These are phyloP conservation scores for Fusarium miscanthi DNA, from an alignment of 2,329 filamentous ascomycete genomes.

Conservation along the genomic window DNA sequence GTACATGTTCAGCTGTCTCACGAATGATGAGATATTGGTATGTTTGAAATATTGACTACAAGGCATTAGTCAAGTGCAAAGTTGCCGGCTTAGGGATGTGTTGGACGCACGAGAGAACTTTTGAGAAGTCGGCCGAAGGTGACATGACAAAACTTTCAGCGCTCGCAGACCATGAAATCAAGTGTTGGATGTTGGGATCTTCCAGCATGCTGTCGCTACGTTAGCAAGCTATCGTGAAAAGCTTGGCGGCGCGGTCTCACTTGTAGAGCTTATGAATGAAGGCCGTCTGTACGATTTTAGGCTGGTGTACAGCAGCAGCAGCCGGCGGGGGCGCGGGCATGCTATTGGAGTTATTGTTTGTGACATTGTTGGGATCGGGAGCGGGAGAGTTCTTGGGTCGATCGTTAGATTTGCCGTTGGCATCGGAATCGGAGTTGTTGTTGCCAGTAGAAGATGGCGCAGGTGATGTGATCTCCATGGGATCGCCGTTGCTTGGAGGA, in stretches of 20 bases:
- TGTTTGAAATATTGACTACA: conserved; percentile 98
- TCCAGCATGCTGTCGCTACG: conserved; percentile 85
- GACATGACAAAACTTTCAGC: conserved; percentile 99
- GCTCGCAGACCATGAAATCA: conserved; percentile 94
- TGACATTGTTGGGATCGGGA: conserved; percentile 51
- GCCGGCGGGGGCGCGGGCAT: conserved; percentile 64
- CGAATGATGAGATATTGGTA: conserved; percentile 98
- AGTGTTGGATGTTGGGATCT: conserved; percentile 89
- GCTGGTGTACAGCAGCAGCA: conserved; percentile 86
- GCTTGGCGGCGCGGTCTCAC: conserved; percentile 63
- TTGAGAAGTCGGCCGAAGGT: conserved; percentile 95
- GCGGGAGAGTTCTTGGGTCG: conserved; percentile 52
- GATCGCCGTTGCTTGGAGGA: conserved; percentile 66
- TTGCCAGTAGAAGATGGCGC: conserved; percentile 57
- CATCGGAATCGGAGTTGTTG: conserved; percentile 57
- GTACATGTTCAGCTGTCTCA: conserved; percentile 98
- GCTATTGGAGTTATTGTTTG: conserved; percentile 48
- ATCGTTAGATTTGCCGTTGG: conserved; percentile 51
- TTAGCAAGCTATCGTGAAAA: conserved; percentile 38
- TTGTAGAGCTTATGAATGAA: conserved; percentile 99
- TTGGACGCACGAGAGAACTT: conserved; percentile 87
- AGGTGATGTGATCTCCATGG: conserved; percentile 71
- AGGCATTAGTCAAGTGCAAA: conserved; percentile 12
- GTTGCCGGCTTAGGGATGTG: not conserved
- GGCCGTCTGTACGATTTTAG: conserved; percentile 97